Evolutionary conservation across 2,329 filamentous ascomycete genomes (phyloP), one percentile per base, ranked within the genome.

Genomic region (Chaetothyriales sp.): DNA sequence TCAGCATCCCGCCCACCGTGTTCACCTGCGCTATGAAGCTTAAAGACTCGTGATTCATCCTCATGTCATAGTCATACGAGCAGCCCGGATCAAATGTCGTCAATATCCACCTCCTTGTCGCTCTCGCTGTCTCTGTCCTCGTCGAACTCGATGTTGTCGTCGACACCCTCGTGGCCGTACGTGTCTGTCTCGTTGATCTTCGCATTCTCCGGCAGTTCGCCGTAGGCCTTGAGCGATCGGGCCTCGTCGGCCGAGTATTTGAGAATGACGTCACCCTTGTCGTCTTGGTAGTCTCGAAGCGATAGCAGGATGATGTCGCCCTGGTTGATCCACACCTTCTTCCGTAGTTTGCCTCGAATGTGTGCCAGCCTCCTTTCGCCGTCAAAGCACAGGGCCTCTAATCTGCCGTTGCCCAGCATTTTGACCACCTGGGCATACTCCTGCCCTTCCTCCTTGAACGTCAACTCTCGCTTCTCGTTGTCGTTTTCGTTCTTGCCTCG

Each of bases 111-210:
- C 67, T 77, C 81, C 58, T 77, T 78, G 64, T 73, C 75, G 54
- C 70, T 75, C 59, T 70, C 74, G 47, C 67, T 73, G 65, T 86
- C 83, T 60, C 83, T 77, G 71, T 95, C 90, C 70, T 97, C 89
- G 74, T 94, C 92, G 76, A 97, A 97, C 75, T 97, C 92, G 77
- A 98, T 95, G 73, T 92, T 92, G 74, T 95, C 88, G 71, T 92
- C 90, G 69, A 94, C 85, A 70, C 89, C 89, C 70, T 89, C 86
- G 71, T 89, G 86, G 65, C 87, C 81, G 66, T 85, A 94, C 47
- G 88, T 94, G 72, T 97, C 92, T 59, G 89, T 95, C 81, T 98
- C 92, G 81, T 98, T 98, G 81, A 98, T 98, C 85, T 97, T 97
- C 69, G 92, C 92, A 66, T 82, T 86, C 75, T 97, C 92, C 62